Conservation (phyloP, 495 filamentous ascomycete genomes). For the Penicillium daleae region DNA sequence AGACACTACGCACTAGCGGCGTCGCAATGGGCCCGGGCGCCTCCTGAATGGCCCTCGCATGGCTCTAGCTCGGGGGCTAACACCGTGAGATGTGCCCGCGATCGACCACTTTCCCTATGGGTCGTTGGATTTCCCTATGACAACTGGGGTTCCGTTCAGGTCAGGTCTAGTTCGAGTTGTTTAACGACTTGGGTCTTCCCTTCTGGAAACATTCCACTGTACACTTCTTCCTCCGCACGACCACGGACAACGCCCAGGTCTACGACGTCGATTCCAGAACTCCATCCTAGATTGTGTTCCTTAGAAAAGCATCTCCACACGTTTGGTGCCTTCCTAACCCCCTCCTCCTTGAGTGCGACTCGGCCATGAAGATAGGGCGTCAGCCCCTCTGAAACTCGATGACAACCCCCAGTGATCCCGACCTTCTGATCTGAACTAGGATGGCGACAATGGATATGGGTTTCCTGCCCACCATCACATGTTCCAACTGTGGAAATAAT, state of each 20-base stretch:
- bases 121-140: too few species aligned
- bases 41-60: conserved; percentile 10
- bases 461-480: conserved; percentile 92
- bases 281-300: too few species aligned
- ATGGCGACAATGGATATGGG: conserved; percentile 46
- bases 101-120: conserved; percentile 12
- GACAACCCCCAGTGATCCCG: conserved; percentile 12
- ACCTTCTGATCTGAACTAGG: conserved; percentile 1
- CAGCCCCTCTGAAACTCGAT: conserved; percentile 21
- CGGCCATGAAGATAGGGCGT: conserved; percentile 15
- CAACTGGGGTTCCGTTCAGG: too few species aligned
- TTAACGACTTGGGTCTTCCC: too few species aligned
- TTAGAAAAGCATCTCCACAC: not conserved
- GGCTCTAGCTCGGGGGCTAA: not conserved
- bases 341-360: conserved; percentile 3
- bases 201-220: conserved; percentile 9
- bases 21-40: conserved; percentile 12
- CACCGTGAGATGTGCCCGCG: conserved; percentile 8
- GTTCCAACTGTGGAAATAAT: conserved; percentile 81
- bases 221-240: not conserved
- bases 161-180: too few species aligned
- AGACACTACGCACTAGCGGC: conserved; percentile 29
- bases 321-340: not conserved
- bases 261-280: too few species aligned
- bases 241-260: too few species aligned